These are phyloP conservation scores for Verruconis gallopava DNA, from an alignment of 2,329 filamentous ascomycete genomes.

Conservation along the genomic window DNA sequence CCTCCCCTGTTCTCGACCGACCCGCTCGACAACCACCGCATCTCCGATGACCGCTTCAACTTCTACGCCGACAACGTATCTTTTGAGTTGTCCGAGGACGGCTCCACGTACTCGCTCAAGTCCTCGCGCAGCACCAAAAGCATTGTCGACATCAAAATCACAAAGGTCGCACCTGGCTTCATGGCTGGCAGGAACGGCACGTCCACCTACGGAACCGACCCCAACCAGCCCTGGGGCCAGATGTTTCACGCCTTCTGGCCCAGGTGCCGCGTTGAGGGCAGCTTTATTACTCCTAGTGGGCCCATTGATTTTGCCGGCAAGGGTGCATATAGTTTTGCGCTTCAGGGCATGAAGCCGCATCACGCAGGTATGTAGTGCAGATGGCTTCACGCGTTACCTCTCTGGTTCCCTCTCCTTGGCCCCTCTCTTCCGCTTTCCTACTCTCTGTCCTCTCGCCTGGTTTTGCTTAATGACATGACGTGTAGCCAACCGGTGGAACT, in stretches of 20 bases:
- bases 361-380: slow-evolving; percentile 53
- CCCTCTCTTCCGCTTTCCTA: background rate
- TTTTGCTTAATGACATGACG: background rate
- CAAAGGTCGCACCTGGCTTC: slow-evolving; percentile 65
- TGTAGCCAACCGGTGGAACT: slow-evolving; percentile 55
- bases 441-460: background rate
- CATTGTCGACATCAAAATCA: slow-evolving; percentile 77
- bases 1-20: slow-evolving; percentile 74
- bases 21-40: slow-evolving; percentile 63
- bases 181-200: slow-evolving; percentile 74
- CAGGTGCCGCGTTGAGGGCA: slow-evolving; percentile 67
- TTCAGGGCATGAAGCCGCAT: slow-evolving; percentile 99
- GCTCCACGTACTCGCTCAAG: slow-evolving; percentile 75
- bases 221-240: slow-evolving; percentile 72
- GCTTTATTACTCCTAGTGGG: slow-evolving; percentile 69
- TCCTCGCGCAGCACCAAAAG: slow-evolving; percentile 69
- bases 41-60: slow-evolving; percentile 68
- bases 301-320: slow-evolving; percentile 70
- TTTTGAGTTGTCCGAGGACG: slow-evolving; percentile 74
- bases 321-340: slow-evolving; percentile 67
- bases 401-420: too few species aligned
- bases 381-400: background rate
- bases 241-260: slow-evolving; percentile 96
- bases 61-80: slow-evolving; percentile 83
- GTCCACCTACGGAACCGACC: slow-evolving; percentile 76